A percentile compares a stretch with the other conserved stretches of the same genome.
phyloP scores from a whole-genome alignment of 768 basidiomycete genomes.

The Tulasnella sp. region DNA sequence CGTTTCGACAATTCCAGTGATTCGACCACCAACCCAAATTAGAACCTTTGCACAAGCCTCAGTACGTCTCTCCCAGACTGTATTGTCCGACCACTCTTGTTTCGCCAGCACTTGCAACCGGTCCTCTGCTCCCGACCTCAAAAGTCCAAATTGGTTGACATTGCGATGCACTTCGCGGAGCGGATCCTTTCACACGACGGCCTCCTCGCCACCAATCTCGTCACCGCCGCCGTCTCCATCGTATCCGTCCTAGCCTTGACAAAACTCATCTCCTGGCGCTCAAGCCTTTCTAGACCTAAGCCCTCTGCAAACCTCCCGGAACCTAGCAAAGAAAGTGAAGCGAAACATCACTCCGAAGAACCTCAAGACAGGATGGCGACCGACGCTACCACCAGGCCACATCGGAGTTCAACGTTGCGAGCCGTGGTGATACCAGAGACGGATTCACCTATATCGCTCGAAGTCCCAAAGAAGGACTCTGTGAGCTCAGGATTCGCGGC shows the following conservation, averaged over 20 bases:
- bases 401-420: neutral
- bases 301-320: neutral
- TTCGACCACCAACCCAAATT: neutral
- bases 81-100: neutral
- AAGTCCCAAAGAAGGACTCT: neutral
- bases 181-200: conserved; percentile 6
- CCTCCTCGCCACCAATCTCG: conserved; percentile 4
- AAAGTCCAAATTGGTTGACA: neutral
- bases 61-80: neutral
- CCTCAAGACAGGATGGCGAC: neutral
- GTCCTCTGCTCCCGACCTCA: neutral
- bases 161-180: conserved; percentile 4
- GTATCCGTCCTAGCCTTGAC: neutral
- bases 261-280: neutral
- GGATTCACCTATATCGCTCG: neutral
- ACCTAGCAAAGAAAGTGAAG: neutral
- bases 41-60: neutral
- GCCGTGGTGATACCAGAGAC: neutral
- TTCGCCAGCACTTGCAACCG: neutral
- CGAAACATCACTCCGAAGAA: neutral
- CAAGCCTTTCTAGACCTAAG: neutral
- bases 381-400: neutral
- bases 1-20: neutral
- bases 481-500: neutral
- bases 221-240: neutral